Evolutionary conservation across 2,329 filamentous ascomycete genomes (phyloP).

Genomic region (Aspergillus sp.): DNA sequence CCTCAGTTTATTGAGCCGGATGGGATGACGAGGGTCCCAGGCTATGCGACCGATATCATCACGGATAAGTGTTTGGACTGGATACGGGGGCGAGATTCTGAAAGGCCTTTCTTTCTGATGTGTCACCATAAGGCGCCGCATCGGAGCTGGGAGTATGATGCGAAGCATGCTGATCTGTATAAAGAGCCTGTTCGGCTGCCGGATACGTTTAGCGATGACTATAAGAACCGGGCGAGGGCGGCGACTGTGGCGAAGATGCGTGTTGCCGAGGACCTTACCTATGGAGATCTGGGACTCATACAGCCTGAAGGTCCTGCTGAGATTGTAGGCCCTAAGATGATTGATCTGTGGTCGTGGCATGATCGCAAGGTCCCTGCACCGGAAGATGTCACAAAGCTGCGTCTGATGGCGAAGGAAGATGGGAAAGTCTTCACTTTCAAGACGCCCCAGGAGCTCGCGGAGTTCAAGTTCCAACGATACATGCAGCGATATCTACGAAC

Average conservation of each 20-base stretch:
- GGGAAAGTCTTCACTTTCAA: slow-evolving; percentile 50
- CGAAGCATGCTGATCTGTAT: slow-evolving; percentile 52
- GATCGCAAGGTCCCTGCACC: slow-evolving; percentile 3
- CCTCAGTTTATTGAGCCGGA: not conserved
- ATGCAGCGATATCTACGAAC: slow-evolving; percentile 57
- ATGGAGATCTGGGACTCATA: slow-evolving; percentile 52
- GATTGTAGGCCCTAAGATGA: not conserved
- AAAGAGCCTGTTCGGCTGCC: slow-evolving; percentile 48
- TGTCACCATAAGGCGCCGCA: slow-evolving; percentile 59
- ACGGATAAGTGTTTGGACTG: slow-evolving; percentile 37
- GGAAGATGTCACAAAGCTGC: not conserved
- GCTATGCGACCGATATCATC: not conserved
- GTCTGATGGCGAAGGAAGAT: slow-evolving; percentile 37
- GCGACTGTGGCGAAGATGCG: slow-evolving; percentile 54
- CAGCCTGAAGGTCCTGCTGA: slow-evolving; percentile 50
- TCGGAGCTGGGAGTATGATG: slow-evolving; percentile 53
- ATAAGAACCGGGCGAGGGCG: slow-evolving; percentile 54
- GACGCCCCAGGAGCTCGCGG: slow-evolving; percentile 43
- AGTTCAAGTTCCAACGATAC: slow-evolving; percentile 59
- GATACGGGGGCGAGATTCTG: slow-evolving; percentile 34
- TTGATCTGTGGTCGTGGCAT: not conserved
- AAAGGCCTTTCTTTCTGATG: slow-evolving; percentile 55
- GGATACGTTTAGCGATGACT: slow-evolving; percentile 56
- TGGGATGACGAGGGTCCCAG: not conserved
- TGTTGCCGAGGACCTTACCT: slow-evolving; percentile 52